Evolutionary conservation across 805 yeast genomes (phyloP).

Genomic region (Helenozyma baotianmanensis): DNA sequence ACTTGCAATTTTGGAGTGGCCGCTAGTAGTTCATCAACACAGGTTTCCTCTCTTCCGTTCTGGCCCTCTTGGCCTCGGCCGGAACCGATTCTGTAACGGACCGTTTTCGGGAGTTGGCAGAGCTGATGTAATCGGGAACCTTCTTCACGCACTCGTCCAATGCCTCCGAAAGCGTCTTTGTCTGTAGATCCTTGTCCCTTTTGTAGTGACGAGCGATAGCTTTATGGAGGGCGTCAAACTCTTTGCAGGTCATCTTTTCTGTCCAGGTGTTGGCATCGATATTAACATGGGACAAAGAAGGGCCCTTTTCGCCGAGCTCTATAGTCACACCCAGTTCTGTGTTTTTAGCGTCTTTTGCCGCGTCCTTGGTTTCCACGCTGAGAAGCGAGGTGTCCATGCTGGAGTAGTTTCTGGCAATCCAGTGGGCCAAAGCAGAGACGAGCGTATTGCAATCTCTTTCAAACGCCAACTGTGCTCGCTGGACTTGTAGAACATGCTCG

Average conservation of each 20-base stretch:
- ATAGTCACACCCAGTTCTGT: too few relatives aligned
- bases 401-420: slow-evolving; percentile 12
- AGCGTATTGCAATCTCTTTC: slow-evolving; percentile 10
- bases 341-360: background rate
- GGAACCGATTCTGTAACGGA: slow-evolving; percentile 2
- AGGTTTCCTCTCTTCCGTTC: slow-evolving; percentile 13
- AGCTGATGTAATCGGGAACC: slow-evolving; percentile 2
- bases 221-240: slow-evolving; percentile 1
- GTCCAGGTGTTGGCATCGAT: slow-evolving; percentile 3
- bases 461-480: slow-evolving; percentile 7
- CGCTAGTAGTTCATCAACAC: slow-evolving; percentile 17
- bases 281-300: too few relatives aligned
- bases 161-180: background rate
- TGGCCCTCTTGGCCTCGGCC: slow-evolving; percentile 8
- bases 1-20: too few relatives aligned
- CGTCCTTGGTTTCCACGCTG: background rate
- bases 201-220: slow-evolving; percentile 1
- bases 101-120: slow-evolving; percentile 4
- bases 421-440: slow-evolving; percentile 12
- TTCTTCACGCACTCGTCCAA: slow-evolving; percentile 3
- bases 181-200: slow-evolving; percentile 1
- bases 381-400: too few relatives aligned
- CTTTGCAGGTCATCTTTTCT: too few relatives aligned
- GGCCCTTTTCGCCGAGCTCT: too few relatives aligned
- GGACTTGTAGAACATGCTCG: slow-evolving; percentile 18